Evolutionary conservation across 495 filamentous ascomycete genomes (phyloP).

Genomic region (Neurospora hispaniola): DNA sequence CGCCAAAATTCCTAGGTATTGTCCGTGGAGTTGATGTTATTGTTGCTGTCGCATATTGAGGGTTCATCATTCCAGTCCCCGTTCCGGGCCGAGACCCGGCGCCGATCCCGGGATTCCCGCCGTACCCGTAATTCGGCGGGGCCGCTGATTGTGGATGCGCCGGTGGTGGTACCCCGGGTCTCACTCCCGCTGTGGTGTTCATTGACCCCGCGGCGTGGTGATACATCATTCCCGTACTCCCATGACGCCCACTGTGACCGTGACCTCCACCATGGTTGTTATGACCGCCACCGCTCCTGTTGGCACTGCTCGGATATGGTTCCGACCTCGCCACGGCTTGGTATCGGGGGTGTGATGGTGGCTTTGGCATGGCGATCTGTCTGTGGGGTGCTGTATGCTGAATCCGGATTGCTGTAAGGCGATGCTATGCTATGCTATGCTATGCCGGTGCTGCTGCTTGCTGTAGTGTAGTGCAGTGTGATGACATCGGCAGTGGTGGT

Average conservation of each 20-base stretch:
- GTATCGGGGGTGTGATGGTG: background rate
- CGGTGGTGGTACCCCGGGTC: background rate
- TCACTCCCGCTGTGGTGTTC: background rate
- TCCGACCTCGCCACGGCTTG: background rate
- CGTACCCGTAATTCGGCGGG: background rate
- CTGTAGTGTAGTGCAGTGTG: background rate
- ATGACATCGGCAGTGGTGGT: background rate
- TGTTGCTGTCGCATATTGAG: background rate
- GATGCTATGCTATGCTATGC: background rate
- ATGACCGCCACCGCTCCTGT: background rate
- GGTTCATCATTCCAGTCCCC: background rate
- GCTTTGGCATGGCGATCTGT: background rate
- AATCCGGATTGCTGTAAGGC: background rate
- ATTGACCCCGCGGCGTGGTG: background rate
- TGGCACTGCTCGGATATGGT: background rate
- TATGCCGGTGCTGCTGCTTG: background rate
- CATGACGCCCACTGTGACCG: background rate
- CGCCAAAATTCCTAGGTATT: background rate
- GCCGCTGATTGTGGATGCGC: background rate
- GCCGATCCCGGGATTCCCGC: background rate
- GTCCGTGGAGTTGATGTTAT: background rate
- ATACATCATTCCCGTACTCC: background rate
- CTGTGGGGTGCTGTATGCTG: background rate
- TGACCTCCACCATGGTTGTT: background rate
- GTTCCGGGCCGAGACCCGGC: background rate